These are phyloP conservation scores for Syzygium grande DNA, from an alignment of 345 rosid genomes.

Conservation along the genomic window DNA sequence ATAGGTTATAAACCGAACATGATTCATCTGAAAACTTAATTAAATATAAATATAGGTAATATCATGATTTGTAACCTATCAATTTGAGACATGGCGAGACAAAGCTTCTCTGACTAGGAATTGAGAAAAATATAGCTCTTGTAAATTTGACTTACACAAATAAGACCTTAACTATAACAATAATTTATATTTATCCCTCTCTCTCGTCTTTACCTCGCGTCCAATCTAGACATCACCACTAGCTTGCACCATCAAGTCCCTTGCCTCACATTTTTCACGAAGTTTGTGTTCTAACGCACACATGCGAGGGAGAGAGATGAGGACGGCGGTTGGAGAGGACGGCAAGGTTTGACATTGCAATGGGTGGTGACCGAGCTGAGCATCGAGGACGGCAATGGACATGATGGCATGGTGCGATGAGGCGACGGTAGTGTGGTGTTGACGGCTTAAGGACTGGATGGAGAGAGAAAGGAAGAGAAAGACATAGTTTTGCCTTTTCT, in stretches of 20 bases:
- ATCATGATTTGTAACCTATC: neutral
- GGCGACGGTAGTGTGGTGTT: neutral
- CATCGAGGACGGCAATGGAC: neutral
- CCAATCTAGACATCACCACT: no score
- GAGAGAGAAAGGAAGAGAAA: neutral
- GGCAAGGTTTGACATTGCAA: neutral
- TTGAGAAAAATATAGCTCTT: neutral
- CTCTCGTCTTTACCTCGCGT: no score
- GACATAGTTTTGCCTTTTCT: neutral
- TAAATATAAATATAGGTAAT: neutral
- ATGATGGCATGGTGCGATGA: neutral
- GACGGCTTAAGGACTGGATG: neutral
- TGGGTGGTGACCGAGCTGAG: neutral
- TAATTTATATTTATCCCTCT: no score
- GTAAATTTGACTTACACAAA: neutral
- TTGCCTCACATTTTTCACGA: no score
- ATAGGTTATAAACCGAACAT: neutral
- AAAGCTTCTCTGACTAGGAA: neutral
- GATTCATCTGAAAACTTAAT: neutral
- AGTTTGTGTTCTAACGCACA: no score
- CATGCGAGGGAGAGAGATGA: neutral
- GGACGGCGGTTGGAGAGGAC: neutral
- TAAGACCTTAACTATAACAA: neutral
- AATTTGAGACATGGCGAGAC: neutral
- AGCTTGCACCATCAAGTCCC: no score